Conservation (phyloP, 257 asterid genomes). For the Misopates orontium region DNA sequence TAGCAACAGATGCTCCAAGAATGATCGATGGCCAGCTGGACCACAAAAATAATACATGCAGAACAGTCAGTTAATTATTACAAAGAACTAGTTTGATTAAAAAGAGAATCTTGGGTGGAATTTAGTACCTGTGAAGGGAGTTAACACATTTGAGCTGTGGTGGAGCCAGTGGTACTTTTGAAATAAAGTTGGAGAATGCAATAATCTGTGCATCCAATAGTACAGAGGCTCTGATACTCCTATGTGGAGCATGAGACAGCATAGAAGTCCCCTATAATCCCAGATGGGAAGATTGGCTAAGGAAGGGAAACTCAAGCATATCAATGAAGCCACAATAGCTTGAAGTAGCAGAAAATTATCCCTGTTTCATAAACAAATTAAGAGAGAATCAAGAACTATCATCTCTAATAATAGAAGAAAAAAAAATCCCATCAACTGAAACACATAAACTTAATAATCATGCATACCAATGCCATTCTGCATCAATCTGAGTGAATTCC, state of each 20-base stretch:
- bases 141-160: slow-evolving; percentile 70
- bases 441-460: neutral
- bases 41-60: slow-evolving; percentile 14
- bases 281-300: slow-evolving; percentile 59
- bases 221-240: slow-evolving; percentile 82
- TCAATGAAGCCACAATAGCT: slow-evolving; percentile 49
- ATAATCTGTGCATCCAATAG: slow-evolving; percentile 78
- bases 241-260: slow-evolving; percentile 67
- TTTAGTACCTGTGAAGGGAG: slow-evolving; percentile 74
- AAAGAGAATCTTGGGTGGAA: neutral
- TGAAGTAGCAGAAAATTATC: slow-evolving; percentile 83
- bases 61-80: slow-evolving; percentile 10
- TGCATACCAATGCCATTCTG: slow-evolving; percentile 87
- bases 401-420: neutral
- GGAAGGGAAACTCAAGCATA: slow-evolving; percentile 60
- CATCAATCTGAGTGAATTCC: slow-evolving; percentile 74
- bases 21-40: slow-evolving; percentile 80
- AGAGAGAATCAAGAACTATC: slow-evolving; percentile 20
- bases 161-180: slow-evolving; percentile 81
- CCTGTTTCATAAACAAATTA: slow-evolving; percentile 46
- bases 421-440: neutral
- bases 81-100: neutral
- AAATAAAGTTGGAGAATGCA: slow-evolving; percentile 61
- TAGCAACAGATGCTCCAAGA: slow-evolving; percentile 79
- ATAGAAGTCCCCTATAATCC: slow-evolving; percentile 60